Base-by-base conservation (phyloP, 1,284 basidiomycete genomes). In the Microbotryum lychnidis-dioicae region DNA sequence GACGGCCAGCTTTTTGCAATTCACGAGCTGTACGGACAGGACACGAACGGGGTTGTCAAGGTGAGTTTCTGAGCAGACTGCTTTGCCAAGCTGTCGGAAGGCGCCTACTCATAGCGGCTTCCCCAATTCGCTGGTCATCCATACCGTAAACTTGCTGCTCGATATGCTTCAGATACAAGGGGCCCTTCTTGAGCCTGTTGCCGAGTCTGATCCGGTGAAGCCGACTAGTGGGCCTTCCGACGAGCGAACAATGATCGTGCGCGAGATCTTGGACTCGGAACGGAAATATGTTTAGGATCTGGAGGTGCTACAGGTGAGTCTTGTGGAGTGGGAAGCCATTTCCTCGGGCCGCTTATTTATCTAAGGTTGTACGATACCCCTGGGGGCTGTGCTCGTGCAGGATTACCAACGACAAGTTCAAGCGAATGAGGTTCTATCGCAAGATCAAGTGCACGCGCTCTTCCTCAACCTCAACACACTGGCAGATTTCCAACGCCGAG, bases 251-350 rank as follows among this genome's bases (percentile, higher is more conserved):
- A 86, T 89, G 69, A 87, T 91, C 66, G 82, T 91, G 60, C 82
- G 83, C 68, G 92, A 96, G 76, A 84, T 94, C 69, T 83, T 96
- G 56, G 89, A 91, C 74, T 93, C 90, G 4, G 96, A 99, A 76
- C 85, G 94, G 58, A 97, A 96, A 78, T 98, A 94, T 75, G 94
- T 99, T n/a, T 89, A 94, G 76, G 94, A 98, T 77, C 80, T 99
- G 60, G 96, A 99, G 76, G 86, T 93, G 72, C 86, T 99, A 81
- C 91, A 94, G 83, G 90, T 89, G 69, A 71, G 83, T 51, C 60
- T 29, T 12, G 14, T 12, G 16, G 37, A 42, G 37, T 4, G 37
- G 37, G 16, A 42, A 16, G 16, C 2, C 16, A 12, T 42, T 6
- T 3, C 12, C 16, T 42, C 16, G 16, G 37, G 23, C n/a, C 29